phyloP scores from a whole-genome alignment of 2,329 filamentous ascomycete genomes.

The Aspergillus sp. region DNA sequence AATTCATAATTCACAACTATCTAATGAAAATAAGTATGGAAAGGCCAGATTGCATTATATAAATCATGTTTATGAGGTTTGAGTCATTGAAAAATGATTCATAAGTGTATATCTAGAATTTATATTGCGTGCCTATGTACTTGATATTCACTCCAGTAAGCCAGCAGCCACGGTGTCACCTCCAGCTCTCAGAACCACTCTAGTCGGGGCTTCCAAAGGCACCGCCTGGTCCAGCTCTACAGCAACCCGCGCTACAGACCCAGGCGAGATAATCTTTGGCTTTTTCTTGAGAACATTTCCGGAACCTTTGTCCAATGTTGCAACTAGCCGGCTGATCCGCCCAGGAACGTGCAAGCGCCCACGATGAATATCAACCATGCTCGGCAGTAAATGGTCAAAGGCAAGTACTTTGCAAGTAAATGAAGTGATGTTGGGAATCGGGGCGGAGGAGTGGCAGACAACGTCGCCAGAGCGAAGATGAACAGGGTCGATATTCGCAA shows the following conservation, averaged over 20 bases:
- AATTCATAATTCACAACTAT: neutral
- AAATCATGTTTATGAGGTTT: neutral
- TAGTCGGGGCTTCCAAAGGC: conserved; percentile 75
- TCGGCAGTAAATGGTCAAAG: conserved; percentile 85
- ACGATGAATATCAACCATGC: conserved; percentile 83
- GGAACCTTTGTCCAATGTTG: conserved; percentile 73
- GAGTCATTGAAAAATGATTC: neutral
- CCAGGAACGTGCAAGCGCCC: conserved; percentile 79
- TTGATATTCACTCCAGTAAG: conserved; percentile 60
- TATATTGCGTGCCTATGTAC: neutral
- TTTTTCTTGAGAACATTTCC: conserved; percentile 78
- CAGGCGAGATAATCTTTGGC: conserved; percentile 79
- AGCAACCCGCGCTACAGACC: conserved; percentile 71
- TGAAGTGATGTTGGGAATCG: conserved; percentile 68
- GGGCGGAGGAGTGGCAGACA: conserved; percentile 67
- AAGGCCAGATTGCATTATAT: neutral
- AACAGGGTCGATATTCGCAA: conserved; percentile 79
- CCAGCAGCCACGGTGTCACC: conserved; percentile 88
- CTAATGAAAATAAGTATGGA: neutral
- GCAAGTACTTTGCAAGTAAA: conserved; percentile 84
- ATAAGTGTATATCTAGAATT: neutral
- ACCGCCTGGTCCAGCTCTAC: conserved; percentile 73
- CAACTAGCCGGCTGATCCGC: conserved; percentile 68
- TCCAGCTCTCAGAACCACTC: conserved; percentile 76
- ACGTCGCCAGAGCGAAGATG: conserved; percentile 84